Evolutionary conservation across 805 yeast species (phyloP).

Genomic region (Hanseniaspora vineae): DNA sequence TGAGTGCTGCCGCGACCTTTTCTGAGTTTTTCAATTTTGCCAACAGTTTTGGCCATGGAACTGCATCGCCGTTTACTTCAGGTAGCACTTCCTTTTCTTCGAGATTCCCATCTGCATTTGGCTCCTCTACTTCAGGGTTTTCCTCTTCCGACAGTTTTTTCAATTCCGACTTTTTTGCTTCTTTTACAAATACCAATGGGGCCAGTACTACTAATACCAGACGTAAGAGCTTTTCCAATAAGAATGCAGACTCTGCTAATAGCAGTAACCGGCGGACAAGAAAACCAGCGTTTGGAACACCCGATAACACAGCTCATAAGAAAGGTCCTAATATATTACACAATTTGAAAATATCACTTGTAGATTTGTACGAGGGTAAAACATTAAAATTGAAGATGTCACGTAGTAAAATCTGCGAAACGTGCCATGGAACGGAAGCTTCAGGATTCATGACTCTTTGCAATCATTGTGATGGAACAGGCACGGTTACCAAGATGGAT

Average conservation of each 20-base stretch:
- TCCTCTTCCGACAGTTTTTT: too few relatives aligned
- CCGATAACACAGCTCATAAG: background rate
- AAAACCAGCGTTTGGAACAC: too few relatives aligned
- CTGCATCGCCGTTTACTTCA: background rate
- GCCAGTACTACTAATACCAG: too few relatives aligned
- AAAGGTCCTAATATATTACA: constrained; percentile 45
- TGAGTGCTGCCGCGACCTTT: constrained; percentile 19
- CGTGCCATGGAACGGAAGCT: constrained; percentile 45
- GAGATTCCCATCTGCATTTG: too few relatives aligned
- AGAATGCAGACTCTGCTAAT: too few relatives aligned
- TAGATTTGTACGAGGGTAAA: constrained; percentile 49
- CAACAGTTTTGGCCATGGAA: background rate
- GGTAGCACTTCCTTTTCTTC: background rate
- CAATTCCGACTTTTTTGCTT: too few relatives aligned
- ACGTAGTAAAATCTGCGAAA: constrained; percentile 34
- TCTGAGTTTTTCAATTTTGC: constrained; percentile 17
- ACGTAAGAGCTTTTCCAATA: too few relatives aligned
- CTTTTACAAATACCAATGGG: too few relatives aligned
- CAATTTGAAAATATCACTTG: constrained; percentile 36
- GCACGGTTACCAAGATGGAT: constrained; percentile 27
- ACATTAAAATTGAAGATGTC: constrained; percentile 40
- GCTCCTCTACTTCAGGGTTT: too few relatives aligned
- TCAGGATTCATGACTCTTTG: constrained; percentile 18
- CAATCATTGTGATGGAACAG: constrained; percentile 29
- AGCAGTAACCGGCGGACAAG: too few relatives aligned